Base-by-base conservation (phyloP, 345 rosid species). In the Salix purpurea region DNA sequence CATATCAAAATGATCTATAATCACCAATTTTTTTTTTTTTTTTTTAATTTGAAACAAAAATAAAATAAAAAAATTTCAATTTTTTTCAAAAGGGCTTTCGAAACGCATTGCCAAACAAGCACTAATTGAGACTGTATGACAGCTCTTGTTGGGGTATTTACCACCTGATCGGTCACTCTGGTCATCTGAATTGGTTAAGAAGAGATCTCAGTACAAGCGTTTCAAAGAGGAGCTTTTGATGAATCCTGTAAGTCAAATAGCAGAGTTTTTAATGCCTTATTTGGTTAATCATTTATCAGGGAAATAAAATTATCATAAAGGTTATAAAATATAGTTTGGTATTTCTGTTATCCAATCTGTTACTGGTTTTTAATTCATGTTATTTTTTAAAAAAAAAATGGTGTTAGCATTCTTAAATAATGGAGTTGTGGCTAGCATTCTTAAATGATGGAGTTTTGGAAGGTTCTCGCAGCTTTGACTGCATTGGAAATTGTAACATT, bases 141-240 rank as follows among this genome's bases (percentile, higher is more conserved):
- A 95, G 99, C 88, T 95, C 36, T 88, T 95, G 78, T 79, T 95
- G 79, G 91, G 93, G 44, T 95, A 90, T 86, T 77, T 95, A 69
- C 92, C 98, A 2, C 87, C 90, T 50, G 99, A 95, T 83, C 94
- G 93, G 8, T 86, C 84, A 16, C 84, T 89, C 13, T 95, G 99
- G 98, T 83, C 88, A 11, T 82, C 91, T 70, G 99, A 95, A 78
- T 79, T 95, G 81, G 86, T 94, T 54, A 95, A 89, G 89, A 95
- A 85, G 84, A 89, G 99, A 84, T 86, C 92, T 46, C 98, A 95
- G 86, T 95, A 91, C 89, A 89, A 81, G 86, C 92, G 85, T 74
- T 93, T 95, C 77, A 95, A 93, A 82, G 93, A 88, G 14, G 99
- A 95, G 79, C 97, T 95, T 75, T 80, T 95, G 76, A 90, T 93